Evolutionary conservation across 2,329 filamentous ascomycete species (phyloP).

Genomic region (Aspergillus oerlinghausenensis): DNA sequence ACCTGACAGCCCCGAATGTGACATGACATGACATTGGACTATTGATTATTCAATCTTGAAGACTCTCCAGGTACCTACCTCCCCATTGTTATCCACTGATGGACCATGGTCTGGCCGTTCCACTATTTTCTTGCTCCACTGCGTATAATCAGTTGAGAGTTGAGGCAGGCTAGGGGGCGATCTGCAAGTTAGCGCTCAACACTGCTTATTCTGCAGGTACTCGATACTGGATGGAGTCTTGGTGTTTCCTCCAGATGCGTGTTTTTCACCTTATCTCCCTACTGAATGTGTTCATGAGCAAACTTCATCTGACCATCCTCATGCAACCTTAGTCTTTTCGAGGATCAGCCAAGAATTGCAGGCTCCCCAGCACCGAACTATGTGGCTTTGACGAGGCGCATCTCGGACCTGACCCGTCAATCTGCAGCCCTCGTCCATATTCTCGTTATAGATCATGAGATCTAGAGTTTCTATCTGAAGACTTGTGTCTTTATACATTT

Average conservation of each 20-base stretch:
- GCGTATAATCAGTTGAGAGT: too few relatives aligned
- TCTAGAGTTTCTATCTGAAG: too few relatives aligned
- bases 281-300: not conserved
- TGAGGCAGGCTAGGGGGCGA: too few relatives aligned
- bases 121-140: not conserved
- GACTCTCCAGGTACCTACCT: too few relatives aligned
- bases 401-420: not conserved
- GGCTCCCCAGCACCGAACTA: not conserved
- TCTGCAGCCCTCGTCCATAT: not conserved
- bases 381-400: not conserved
- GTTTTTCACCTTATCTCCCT: not conserved
- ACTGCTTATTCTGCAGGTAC: not conserved
- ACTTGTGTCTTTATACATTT: not conserved
- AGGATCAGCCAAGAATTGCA: not conserved
- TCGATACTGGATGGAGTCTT: not conserved
- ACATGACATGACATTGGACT: not conserved
- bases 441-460: too few relatives aligned
- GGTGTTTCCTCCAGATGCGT: not conserved
- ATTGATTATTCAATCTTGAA: not conserved
- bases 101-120: not conserved
- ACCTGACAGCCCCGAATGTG: not conserved
- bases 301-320: not conserved
- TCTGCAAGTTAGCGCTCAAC: not conserved
- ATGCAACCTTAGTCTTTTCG: not conserved
- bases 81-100: too few relatives aligned